phyloP scores from a whole-genome alignment of 441 rosid species.

The Jatropha podagrica region DNA sequence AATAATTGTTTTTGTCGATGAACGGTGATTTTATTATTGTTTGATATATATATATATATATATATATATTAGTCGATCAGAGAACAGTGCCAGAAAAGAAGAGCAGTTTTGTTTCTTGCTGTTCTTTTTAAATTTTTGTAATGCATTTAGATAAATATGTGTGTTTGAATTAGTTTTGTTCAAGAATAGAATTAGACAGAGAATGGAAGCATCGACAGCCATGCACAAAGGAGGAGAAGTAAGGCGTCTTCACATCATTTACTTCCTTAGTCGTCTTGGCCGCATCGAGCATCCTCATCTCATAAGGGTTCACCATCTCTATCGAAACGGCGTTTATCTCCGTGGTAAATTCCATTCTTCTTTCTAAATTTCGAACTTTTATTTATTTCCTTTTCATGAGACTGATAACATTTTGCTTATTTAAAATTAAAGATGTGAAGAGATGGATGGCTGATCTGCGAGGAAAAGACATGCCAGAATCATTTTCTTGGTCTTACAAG shows the following conservation, averaged over 20 bases:
- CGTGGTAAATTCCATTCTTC: constrained; percentile 37
- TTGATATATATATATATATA: too few relatives aligned
- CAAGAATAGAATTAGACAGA: not conserved
- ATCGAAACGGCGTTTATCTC: constrained; percentile 52
- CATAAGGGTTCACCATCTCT: constrained; percentile 51
- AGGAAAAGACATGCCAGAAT: constrained; percentile 64
- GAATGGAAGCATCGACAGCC: constrained; percentile 26
- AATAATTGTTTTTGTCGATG: not conserved
- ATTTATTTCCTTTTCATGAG: not conserved
- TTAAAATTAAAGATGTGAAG: constrained; percentile 51
- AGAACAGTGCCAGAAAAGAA: constrained; percentile 14
- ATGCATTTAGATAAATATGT: too few relatives aligned
- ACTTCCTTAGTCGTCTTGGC: constrained; percentile 56
- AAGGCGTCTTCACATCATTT: constrained; percentile 58
- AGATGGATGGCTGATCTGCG: constrained; percentile 68
- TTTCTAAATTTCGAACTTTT: too few relatives aligned
- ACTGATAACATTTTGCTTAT: not conserved
- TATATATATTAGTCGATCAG: too few relatives aligned
- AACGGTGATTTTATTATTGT: not conserved
- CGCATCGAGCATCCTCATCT: constrained; percentile 73
- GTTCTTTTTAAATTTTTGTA: not conserved
- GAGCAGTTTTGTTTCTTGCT: constrained; percentile 3
- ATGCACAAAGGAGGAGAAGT: constrained; percentile 38
- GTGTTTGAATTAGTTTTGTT: not conserved
- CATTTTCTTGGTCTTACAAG: constrained; percentile 75